Conservation (phyloP, 1,284 basidiomycete genomes). For the Xanthoconium separans region DNA sequence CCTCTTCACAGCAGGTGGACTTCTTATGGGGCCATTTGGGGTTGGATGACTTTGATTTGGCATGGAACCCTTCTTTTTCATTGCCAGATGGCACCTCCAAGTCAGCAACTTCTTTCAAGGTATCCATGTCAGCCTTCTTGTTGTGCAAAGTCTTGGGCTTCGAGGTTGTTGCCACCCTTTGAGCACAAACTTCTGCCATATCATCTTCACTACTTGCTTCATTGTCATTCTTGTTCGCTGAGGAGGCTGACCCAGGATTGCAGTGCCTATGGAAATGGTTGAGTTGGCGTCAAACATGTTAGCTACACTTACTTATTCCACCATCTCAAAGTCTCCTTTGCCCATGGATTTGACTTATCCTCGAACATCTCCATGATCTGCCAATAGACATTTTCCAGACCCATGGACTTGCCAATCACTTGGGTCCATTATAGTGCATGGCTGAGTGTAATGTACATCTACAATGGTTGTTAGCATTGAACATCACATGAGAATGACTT, state of each 20-base stretch:
- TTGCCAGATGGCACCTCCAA: no score
- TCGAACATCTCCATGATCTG: conserved; percentile 3
- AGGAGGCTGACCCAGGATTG: not conserved
- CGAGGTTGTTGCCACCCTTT: not conserved
- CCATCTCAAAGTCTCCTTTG: conserved; percentile 1
- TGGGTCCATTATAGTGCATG: conserved; percentile 1
- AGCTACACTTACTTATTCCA: conserved; percentile 3
- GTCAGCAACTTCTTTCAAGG: no score
- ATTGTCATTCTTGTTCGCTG: not conserved
- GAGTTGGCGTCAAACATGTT: not conserved
- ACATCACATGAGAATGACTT: not conserved
- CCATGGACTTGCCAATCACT: not conserved
- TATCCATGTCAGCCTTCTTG: no score
- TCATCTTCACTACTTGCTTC: not conserved
- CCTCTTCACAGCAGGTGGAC: no score
- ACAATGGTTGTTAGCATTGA: not conserved
- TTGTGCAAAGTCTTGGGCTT: no score
- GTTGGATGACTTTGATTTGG: no score
- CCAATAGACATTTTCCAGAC: conserved; percentile 7
- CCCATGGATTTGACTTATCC: conserved; percentile 1
- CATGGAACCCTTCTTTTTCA: no score
- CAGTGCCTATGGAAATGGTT: not conserved
- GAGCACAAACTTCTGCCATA: not conserved
- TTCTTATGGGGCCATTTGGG: no score
- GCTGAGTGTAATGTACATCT: conserved; percentile 4